Conservation (phyloP, 768 basidiomycete species). For the Hypholoma fasciculare region DNA sequence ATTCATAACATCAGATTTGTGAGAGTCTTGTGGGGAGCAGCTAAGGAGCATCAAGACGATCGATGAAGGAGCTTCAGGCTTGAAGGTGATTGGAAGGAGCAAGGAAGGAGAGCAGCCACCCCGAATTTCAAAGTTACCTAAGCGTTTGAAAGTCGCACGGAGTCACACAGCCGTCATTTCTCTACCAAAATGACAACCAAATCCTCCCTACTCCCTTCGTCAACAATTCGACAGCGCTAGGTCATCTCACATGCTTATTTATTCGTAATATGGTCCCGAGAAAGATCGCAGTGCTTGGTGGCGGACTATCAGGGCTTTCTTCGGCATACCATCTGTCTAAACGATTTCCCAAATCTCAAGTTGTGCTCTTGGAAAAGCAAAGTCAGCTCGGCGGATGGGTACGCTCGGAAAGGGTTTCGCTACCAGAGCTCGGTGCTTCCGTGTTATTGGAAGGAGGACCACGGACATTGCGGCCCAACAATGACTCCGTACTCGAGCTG, state of each 20-base stretch:
- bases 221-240: neutral
- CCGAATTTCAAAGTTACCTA: too few relatives aligned
- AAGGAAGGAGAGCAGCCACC: too few relatives aligned
- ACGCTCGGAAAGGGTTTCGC: conserved; percentile 50
- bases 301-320: conserved; percentile 80
- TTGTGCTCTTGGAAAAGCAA: conserved; percentile 72
- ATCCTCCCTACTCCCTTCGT: neutral
- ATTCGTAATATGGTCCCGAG: conserved; percentile 15
- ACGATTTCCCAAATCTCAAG: conserved; percentile 54
- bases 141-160: too few relatives aligned
- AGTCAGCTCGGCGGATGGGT: conserved; percentile 86
- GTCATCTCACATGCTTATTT: neutral
- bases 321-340: conserved; percentile 77
- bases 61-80: too few relatives aligned
- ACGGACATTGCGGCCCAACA: conserved; percentile 79
- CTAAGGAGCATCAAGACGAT: too few relatives aligned
- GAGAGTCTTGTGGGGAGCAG: too few relatives aligned
- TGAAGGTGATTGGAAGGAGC: too few relatives aligned
- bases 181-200: neutral
- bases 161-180: too few relatives aligned
- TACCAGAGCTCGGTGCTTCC: conserved; percentile 26
- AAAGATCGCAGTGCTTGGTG: conserved; percentile 71
- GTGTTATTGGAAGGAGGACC: conserved; percentile 86
- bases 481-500: conserved; percentile 73
- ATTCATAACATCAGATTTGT: too few relatives aligned